Base-by-base conservation (phyloP, 176 grass and related monocot species). In the Tuctoria greenei region DNA sequence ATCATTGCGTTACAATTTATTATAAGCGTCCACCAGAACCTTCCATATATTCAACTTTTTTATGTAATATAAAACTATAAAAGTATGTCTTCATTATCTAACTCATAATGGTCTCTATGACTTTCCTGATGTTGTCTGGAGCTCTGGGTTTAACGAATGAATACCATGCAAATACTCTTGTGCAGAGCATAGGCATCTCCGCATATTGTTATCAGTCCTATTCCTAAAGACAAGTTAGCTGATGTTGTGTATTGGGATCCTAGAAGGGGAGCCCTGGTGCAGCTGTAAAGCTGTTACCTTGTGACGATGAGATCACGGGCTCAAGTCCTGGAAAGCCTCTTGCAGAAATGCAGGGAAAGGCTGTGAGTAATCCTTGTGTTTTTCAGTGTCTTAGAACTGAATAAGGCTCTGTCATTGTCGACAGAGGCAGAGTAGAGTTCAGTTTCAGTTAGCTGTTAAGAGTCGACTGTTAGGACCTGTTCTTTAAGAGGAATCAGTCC, bases 11-110 rank as follows among this genome's bases (percentile, higher is more conserved):
- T 75, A 38, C 28, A 50, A 2, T 34, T 31, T 58, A 34, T 65
- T 41, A 47, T 57, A 60, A 82, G 59, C 14, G 60, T 50, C 6
- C 50, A 68, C 52, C 15, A 73, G 20, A 73, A 72, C 14, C 67
- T 73, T 50, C 5, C 23, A 54, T 42, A n/a, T n/a, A 23, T 44
- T 64, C 26, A 46, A 9, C 31, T n/a, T 65, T 77, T 77, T 25
- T 18, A 10, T 55, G 23, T 51, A 31, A 31, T 31, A 31, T 31
- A 31, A 31, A 31, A 1, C 31, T 31, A 20, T 47, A 14, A 76
- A 63, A 35, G n/a, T 46, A 45, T 0, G 4, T 50, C 34, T 9
- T 4, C 43, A 25, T 31, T 78, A 63, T 71, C 40, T 77, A 44
- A 13, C 16, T 18, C 36, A 39, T 41, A n/a, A 68, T 69, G 18